Evolutionary conservation across 192 early-diverging fungal genomes (phyloP), one percentile per base, ranked within the genome.

Genomic region (Mortierella claussenii): DNA sequence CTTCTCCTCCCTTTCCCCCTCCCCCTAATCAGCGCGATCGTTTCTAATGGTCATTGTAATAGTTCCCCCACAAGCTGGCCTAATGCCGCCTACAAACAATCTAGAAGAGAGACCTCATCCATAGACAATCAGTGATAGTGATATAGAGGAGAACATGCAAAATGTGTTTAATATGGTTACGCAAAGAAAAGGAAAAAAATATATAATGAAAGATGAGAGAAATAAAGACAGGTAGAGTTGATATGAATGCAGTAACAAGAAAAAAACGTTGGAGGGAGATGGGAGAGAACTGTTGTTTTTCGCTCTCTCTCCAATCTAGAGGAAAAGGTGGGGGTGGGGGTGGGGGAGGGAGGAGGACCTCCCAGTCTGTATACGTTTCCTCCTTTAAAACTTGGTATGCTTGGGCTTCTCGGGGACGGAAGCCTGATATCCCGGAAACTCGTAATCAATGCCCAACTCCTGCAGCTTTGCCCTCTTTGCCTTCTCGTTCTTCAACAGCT

Each of bases 361-460:
- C n/a, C n/a, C n/a, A 42, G 10, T 42, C 40, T 42, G 40, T 42
- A 11, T 42, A 8, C 40, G 8, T 33, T 33, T 32, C 32, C 1
- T 32, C n/a, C 17, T 55, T 62, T 67, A 66, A 27, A 76, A 76
- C 65, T 67, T 76, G 63, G 64, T 76, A 62, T 76, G 73, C 65
- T 66, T 76, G 49, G 73, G 73, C 65, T 76, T 76, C 53, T 76
- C 73, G 1, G 23, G 64, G 28, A 64, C 61, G 23, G 49, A 43
- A 18, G 68, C 66, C 49, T 79, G 69, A 51, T 91, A 94, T 42
- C 91, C 91, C 8, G 84, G 88, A 75, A 96, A 94, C n/a, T 95
- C 95, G 76, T 95, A 98, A 34, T 94, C 94, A 47, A 96, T 92
- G 13, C 93, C 96, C 7, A 90, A 64, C 27, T 87, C 84, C 13